Percentiles rank a stretch among this genome's conserved stretches.
Conservation (phyloP, 2,329 filamentous ascomycete species). For the Cordyceps sp. region DNA sequence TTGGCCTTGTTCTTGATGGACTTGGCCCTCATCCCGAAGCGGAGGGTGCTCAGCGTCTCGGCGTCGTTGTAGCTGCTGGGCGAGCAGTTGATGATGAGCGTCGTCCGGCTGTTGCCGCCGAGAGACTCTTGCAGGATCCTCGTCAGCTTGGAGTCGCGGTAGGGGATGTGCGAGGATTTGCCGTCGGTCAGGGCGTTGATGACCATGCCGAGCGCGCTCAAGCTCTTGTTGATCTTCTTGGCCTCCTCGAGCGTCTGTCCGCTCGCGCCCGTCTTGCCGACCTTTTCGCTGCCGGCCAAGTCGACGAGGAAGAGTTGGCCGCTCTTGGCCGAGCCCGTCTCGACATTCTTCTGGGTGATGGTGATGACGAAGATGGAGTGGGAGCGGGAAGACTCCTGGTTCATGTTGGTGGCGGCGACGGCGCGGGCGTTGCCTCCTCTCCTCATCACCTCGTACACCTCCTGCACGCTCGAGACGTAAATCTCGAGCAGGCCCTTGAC, state of each 20-base stretch:
- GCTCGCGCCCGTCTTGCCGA: conserved; percentile 94
- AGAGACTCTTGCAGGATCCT: conserved; percentile 93
- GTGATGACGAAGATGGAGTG: conserved; percentile 98
- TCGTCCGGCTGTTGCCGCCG: conserved; percentile 96
- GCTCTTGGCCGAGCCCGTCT: conserved; percentile 89
- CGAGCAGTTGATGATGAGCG: conserved; percentile 97
- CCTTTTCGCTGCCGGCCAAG: conserved; percentile 95
- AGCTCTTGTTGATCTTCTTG: conserved; percentile 99
- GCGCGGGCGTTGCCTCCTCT: conserved; percentile 77
- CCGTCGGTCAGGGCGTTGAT: conserved; percentile 95
- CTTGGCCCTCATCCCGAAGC: conserved; percentile 93
- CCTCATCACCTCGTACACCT: conserved; percentile 94
- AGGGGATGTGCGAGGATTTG: conserved; percentile 91
- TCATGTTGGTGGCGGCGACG: conserved; percentile 98
- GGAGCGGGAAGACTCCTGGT: conserved; percentile 92
- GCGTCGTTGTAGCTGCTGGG: conserved; percentile 96
- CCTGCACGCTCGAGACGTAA: conserved; percentile 87
- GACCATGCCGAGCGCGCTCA: conserved; percentile 96
- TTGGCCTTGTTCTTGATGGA: conserved; percentile 99
- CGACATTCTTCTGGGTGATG: conserved; percentile 92
- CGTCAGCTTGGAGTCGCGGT: conserved; percentile 95
- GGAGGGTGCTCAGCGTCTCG: conserved; percentile 80
- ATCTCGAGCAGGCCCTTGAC: conserved; percentile 91
- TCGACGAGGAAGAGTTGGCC: conserved; percentile 95
- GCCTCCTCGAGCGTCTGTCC: conserved; percentile 95